These are phyloP conservation scores for Daldinia vernicosa DNA, from an alignment of 495 filamentous ascomycete species.

Conservation along the genomic window DNA sequence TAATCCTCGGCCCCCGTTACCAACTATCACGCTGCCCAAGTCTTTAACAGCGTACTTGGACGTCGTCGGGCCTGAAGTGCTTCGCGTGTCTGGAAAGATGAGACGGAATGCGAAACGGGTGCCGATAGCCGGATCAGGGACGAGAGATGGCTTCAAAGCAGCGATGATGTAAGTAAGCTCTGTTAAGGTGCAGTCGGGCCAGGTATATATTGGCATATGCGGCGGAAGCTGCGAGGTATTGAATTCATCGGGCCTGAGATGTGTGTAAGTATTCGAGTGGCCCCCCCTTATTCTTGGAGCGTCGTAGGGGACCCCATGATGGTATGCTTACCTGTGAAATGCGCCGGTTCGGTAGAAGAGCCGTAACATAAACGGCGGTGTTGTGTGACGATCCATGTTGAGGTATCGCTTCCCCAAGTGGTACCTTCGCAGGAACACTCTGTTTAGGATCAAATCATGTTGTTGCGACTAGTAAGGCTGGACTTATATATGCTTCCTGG, in stretches of 20 bases:
- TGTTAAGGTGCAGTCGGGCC: conserved; percentile 80
- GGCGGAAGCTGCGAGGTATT: conserved; percentile 63
- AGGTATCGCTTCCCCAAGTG: conserved; percentile 29
- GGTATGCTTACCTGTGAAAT: conserved; percentile 70
- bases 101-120: conserved; percentile 87
- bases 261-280: conserved; percentile 4
- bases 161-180: conserved; percentile 78
- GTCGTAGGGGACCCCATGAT: neutral
- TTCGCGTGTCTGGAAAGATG: conserved; percentile 81
- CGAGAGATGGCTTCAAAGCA: conserved; percentile 52
- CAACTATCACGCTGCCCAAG: conserved; percentile 83
- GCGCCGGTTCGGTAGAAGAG: conserved; percentile 81
- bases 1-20: conserved; percentile 63
- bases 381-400: conserved; percentile 69
- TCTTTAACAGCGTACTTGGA: conserved; percentile 75
- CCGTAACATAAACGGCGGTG: conserved; percentile 87
- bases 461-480: conserved; percentile 4
- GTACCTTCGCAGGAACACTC: conserved; percentile 25
- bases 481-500: neutral
- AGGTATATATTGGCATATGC: conserved; percentile 87
- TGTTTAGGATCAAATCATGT: conserved; percentile 30
- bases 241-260: conserved; percentile 72
- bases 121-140: conserved; percentile 79
- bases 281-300: neutral
- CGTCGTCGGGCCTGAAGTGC: conserved; percentile 57